Conservation (phyloP, 73 alveolate species). For the Tetrahymena thermophila region DNA sequence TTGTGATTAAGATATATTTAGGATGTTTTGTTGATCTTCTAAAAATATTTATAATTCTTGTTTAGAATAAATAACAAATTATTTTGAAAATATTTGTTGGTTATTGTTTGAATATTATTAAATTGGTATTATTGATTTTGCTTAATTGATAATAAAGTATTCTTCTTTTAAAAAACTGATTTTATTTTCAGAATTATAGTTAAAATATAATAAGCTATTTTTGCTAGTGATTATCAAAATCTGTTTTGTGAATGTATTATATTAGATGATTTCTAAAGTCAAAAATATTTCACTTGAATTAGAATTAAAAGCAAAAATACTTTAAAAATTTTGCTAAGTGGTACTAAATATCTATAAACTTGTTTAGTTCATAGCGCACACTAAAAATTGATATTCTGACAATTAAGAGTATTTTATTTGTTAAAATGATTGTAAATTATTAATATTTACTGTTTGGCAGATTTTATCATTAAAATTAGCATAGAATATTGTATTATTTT, state of each 20-base stretch:
- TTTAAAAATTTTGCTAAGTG: too few relatives aligned
- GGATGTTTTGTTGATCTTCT: not conserved
- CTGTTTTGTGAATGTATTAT: too few relatives aligned
- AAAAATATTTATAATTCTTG: not conserved
- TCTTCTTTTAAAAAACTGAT: not conserved
- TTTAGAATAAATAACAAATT: not conserved
- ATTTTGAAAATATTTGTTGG: not conserved
- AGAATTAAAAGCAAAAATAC: too few relatives aligned
- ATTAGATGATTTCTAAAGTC: not conserved
- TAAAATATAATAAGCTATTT: too few relatives aligned
- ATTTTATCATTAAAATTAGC: not conserved
- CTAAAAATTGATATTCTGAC: not conserved
- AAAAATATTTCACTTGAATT: not conserved
- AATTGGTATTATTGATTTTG: not conserved
- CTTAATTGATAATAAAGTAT: not conserved
- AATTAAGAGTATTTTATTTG: too few relatives aligned
- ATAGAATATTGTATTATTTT: too few relatives aligned
- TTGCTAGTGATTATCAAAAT: not conserved
- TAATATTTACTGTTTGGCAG: not conserved
- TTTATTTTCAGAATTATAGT: too few relatives aligned
- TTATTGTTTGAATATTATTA: not conserved
- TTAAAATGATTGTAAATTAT: not conserved
- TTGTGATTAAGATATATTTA: not conserved
- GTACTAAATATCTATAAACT: not conserved
- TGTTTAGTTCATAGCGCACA: not conserved